Base-by-base conservation (phyloP, 2,329 filamentous ascomycete species). In the Diaporthe sp. region DNA sequence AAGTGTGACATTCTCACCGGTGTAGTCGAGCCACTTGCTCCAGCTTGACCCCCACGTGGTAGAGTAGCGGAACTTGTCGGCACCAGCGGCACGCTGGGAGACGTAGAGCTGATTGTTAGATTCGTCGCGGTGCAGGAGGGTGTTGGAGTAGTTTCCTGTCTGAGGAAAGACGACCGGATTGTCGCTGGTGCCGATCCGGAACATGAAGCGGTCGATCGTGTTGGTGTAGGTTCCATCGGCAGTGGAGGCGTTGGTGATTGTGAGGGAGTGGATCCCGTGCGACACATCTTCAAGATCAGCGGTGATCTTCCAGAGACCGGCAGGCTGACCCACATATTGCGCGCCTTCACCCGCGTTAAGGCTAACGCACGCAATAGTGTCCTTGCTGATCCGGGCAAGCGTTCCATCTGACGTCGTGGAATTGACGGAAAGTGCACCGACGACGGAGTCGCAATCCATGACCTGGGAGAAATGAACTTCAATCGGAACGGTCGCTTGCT, bases 21-120 rank as follows among this genome's bases (percentile, higher is more conserved):
- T 79, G 79, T 92, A 93, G 13, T 85, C 81, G 30, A 84, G 80
- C 91, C 91, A 93, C 4, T 88, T 80, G 57, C 88, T 91, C 84
- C 89, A 93, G 0, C 85, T 84, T 4, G 86, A 89, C 17, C 89
- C 90, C 86, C 89, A 93, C 74, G 90, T 91, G 42, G 88, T 87
- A 25, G 89, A 90, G 79, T 91, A 92, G 13, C 91, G 89, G 83
- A 88, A 93, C 77, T 87, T 87, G 78, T 91, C 88, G 12, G 91
- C 91, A 30, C 91, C 91, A 12, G 90, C 82, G 7, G 91, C 91
- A 71, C 86, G 86, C 77, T 92, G 91, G n/a, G 86, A 83, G 71
- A 93, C 82, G 67, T 87, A 55, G 89, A 84, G 55, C 79, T 82
- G 82, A 2, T 81, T 77, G 9, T 68, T 72, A n/a, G 60, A 57